Base-by-base conservation (phyloP, 208 protist genomes). In the Porcisia hertigi region DNA sequence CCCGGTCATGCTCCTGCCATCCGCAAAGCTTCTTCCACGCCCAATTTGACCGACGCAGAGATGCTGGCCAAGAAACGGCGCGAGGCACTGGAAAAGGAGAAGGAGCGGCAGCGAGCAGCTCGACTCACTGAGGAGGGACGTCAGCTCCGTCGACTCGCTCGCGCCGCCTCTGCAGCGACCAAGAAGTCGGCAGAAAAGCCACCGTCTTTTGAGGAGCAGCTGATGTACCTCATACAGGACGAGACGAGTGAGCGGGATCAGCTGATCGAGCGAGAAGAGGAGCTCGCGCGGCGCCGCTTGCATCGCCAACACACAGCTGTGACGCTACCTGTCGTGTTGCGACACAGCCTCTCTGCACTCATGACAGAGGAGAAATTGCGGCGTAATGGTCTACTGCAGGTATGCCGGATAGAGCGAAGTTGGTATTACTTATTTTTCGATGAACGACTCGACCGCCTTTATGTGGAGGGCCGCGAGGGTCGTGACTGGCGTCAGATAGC, bases 171-270 rank as follows among this genome's bases (percentile, higher is more conserved):
- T 1, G 69, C 1, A 6, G 20, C 53, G 12, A 23, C 20, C 8
- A 45, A 23, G 18, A 14, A 49, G 30, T 2, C 47, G 72, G 23
- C 59, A 36, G 30, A 75, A 20, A 14, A 63, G 58, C 45, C 58
- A 5, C 54, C 30, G n/a, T 66, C 71, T 20, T 47, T 65, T 30
- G 72, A 30, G 55, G 43, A 43, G 41, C 55, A 55, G 16, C 57
- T 78, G n/a, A 60, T 30, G 3, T 77, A 83, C 60, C 34, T 90
- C 5, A 20, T 76, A 59, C 59, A 81, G 18, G 83, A 88, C 58
- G 90, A 94, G 66, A 60, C 52, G 25, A 86, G 76, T 25, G 90
- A 90, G 70, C 77, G 88, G 20, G 78, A 88, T 74, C 90, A 94
- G 80, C 71, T 92, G 25, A 86, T 94, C 59, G 83, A 86, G 58